phyloP scores from a whole-genome alignment of 345 rosid species.

The Ceriops zippeliana region DNA sequence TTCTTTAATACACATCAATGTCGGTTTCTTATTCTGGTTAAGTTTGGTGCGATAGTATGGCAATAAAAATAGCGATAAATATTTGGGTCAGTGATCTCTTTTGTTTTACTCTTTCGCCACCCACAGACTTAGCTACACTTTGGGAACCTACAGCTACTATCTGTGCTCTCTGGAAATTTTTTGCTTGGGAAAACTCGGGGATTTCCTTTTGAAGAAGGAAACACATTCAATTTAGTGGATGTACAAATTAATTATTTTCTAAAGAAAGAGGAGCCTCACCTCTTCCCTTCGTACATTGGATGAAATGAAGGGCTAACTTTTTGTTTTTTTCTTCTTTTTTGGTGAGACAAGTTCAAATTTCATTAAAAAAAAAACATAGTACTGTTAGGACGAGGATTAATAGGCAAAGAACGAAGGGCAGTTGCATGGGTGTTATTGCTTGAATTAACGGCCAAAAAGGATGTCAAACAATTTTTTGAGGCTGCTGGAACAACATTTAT shows the following conservation, averaged over 20 bases:
- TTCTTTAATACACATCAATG: slow-evolving; percentile 15
- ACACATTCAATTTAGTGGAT: slow-evolving; percentile 15
- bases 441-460: too few species aligned
- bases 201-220: slow-evolving; percentile 17
- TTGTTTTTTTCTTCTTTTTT: not conserved
- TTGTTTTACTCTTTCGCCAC: slow-evolving; percentile 32
- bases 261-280: slow-evolving; percentile 14
- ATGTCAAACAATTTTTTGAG: too few species aligned
- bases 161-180: not conserved
- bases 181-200: not conserved
- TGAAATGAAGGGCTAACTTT: not conserved
- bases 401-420: not conserved
- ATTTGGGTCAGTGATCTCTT: slow-evolving; percentile 12
- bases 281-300: not conserved
- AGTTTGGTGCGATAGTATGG: slow-evolving; percentile 21
- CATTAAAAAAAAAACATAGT: not conserved
- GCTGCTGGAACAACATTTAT: too few species aligned
- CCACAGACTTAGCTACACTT: slow-evolving; percentile 6
- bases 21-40: slow-evolving; percentile 17
- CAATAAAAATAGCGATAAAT: slow-evolving; percentile 17
- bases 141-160: not conserved
- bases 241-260: slow-evolving; percentile 25
- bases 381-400: not conserved
- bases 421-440: too few species aligned
- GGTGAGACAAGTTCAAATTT: not conserved